Conservation (phyloP, 345 rosid genomes). For the Tarenaya hassleriana region DNA sequence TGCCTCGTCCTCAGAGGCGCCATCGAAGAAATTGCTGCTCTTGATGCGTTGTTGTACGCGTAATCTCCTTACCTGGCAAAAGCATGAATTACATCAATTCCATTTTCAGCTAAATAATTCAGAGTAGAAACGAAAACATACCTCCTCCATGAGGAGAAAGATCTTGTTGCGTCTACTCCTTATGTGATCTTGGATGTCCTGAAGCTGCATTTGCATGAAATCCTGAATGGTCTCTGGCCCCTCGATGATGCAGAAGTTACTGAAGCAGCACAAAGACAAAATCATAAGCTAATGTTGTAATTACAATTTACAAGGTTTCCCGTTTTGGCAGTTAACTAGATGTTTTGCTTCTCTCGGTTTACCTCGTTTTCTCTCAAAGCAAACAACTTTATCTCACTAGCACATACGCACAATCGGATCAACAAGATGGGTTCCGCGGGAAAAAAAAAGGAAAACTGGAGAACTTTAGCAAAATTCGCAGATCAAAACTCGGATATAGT, state of each 20-base stretch:
- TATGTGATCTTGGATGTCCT: slow-evolving; percentile 78
- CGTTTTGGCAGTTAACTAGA: neutral
- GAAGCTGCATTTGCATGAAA: slow-evolving; percentile 78
- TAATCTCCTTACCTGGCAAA: slow-evolving; percentile 63
- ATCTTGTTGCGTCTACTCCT: slow-evolving; percentile 85
- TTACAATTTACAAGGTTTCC: neutral
- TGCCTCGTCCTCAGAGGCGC: slow-evolving; percentile 37
- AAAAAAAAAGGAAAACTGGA: neutral
- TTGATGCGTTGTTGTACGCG: slow-evolving; percentile 76
- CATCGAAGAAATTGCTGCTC: slow-evolving; percentile 35
- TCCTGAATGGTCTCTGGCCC: slow-evolving; percentile 92
- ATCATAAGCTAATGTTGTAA: neutral
- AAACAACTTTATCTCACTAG: neutral
- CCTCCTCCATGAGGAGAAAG: slow-evolving; percentile 99
- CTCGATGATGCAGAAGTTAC: slow-evolving; percentile 89
- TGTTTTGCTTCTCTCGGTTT: neutral
- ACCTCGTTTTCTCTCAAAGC: neutral
- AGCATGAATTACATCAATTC: neutral
- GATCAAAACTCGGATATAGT: neutral
- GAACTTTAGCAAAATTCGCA: neutral
- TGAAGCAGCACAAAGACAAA: slow-evolving; percentile 19
- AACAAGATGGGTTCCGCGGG: neutral
- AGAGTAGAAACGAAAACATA: slow-evolving; percentile 10
- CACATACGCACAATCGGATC: no score
- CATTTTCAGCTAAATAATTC: neutral